A percentile compares a stretch with the other conserved stretches of the same genome.
Conservation (phyloP, 2,329 filamentous ascomycete species). For the Cladosporium sp. region DNA sequence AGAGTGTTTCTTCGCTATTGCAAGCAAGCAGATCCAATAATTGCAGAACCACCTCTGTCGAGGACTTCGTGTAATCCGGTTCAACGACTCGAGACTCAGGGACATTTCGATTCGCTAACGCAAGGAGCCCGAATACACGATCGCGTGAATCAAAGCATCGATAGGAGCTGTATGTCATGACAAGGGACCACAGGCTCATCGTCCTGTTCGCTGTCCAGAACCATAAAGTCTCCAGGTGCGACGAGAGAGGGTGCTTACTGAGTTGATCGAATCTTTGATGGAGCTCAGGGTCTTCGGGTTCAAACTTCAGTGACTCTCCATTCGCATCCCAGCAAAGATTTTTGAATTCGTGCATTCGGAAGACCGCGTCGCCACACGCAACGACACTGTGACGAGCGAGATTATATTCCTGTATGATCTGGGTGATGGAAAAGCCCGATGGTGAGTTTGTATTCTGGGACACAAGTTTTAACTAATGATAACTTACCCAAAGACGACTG, state of each 20-base stretch:
- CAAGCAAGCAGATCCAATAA: neutral
- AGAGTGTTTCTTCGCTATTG: too few relatives aligned
- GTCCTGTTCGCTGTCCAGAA: neutral
- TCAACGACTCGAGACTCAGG: neutral
- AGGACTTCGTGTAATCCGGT: neutral
- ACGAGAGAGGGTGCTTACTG: too few relatives aligned
- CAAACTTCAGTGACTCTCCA: too few relatives aligned
- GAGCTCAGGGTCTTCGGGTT: too few relatives aligned
- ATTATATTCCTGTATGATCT: neutral
- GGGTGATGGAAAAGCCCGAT: neutral
- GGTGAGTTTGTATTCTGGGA: too few relatives aligned
- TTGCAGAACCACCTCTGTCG: neutral
- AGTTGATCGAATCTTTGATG: too few relatives aligned
- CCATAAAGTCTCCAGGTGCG: neutral
- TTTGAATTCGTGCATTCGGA: neutral
- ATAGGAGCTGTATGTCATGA: neutral
- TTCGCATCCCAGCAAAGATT: neutral
- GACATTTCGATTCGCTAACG: neutral
- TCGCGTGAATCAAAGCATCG: neutral
- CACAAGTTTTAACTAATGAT: too few relatives aligned
- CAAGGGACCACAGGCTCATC: neutral
- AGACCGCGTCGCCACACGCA: neutral
- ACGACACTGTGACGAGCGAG: neutral
- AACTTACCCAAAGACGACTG: neutral
- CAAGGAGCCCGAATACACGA: neutral